These are phyloP conservation scores for Fusarium cicatricum DNA, from an alignment of 2,329 filamentous ascomycete genomes.

Conservation along the genomic window DNA sequence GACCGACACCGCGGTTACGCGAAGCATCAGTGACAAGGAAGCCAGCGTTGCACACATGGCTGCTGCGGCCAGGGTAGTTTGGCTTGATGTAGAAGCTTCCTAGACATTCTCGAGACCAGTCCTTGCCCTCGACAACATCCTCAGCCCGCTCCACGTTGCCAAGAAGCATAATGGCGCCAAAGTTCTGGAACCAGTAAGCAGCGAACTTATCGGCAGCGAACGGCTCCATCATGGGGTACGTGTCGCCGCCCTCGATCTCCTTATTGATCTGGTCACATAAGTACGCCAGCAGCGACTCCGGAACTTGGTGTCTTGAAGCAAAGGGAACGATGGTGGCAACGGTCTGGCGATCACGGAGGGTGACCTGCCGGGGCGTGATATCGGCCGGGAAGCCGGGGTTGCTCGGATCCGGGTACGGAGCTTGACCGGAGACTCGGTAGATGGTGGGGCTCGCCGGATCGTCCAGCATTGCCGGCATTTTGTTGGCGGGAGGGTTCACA, in stretches of 20 bases:
- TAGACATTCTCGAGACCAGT: slow-evolving; percentile 84
- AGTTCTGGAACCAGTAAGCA: slow-evolving; percentile 90
- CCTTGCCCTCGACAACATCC: slow-evolving; percentile 65
- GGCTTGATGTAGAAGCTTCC: slow-evolving; percentile 95
- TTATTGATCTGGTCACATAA: slow-evolving; percentile 86
- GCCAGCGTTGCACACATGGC: slow-evolving; percentile 88
- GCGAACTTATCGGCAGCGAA: slow-evolving; percentile 79
- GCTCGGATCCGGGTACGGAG: slow-evolving; percentile 70
- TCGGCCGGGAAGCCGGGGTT: slow-evolving; percentile 71
- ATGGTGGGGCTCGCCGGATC: slow-evolving; percentile 76
- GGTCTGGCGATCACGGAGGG: slow-evolving; percentile 82
- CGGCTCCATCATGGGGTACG: slow-evolving; percentile 85
- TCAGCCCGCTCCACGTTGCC: slow-evolving; percentile 73
- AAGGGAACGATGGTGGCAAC: slow-evolving; percentile 86
- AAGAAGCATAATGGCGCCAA: slow-evolving; percentile 86
- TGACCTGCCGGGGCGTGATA: slow-evolving; percentile 79
- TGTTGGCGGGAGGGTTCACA: slow-evolving; percentile 31
- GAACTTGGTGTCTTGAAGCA: slow-evolving; percentile 78
- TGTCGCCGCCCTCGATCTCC: slow-evolving; percentile 91
- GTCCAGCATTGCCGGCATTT: slow-evolving; percentile 81
- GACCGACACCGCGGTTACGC: slow-evolving; percentile 77
- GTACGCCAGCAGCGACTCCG: slow-evolving; percentile 76
- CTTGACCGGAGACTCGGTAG: slow-evolving; percentile 71
- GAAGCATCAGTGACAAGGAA: slow-evolving; percentile 79
- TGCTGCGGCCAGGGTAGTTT: slow-evolving; percentile 90